Evolutionary conservation across 306 rosid species (phyloP).

Genomic region (Mimosa bimucronata): DNA sequence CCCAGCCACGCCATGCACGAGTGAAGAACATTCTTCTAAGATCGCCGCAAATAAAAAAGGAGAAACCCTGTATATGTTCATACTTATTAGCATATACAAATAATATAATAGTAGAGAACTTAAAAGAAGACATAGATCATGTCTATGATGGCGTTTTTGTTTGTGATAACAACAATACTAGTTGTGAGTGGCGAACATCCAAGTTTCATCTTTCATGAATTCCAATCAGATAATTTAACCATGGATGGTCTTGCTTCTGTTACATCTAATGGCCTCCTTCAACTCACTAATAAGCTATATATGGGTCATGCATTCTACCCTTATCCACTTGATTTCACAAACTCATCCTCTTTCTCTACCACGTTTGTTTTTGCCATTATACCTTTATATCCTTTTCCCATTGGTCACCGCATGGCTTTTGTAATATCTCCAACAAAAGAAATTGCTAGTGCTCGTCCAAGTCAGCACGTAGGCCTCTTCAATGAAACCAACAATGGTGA

Average conservation of each 20-base stretch:
- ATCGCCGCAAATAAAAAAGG: too few species aligned
- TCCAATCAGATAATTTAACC: neutral
- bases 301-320: slow-evolving; percentile 61
- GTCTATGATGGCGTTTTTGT: neutral
- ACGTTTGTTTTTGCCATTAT: slow-evolving; percentile 29
- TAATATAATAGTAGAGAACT: too few species aligned
- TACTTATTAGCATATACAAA: too few species aligned
- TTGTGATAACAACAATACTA: neutral
- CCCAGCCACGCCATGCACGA: neutral
- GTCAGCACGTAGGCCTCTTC: neutral
- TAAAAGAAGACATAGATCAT: neutral
- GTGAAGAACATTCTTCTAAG: neutral
- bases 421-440: slow-evolving; percentile 57
- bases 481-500: neutral
- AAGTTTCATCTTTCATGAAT: neutral
- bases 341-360: slow-evolving; percentile 59
- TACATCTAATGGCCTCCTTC: slow-evolving; percentile 53
- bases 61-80: too few species aligned
- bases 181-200: neutral
- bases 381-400: neutral
- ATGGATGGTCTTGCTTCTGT: slow-evolving; percentile 57
- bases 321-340: neutral
- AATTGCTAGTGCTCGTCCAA: slow-evolving; percentile 30
- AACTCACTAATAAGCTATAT: slow-evolving; percentile 54
- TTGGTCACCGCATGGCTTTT: slow-evolving; percentile 63